Evolutionary conservation across 116 monocot genomes (phyloP).

Genomic region (Posidonia oceanica): DNA sequence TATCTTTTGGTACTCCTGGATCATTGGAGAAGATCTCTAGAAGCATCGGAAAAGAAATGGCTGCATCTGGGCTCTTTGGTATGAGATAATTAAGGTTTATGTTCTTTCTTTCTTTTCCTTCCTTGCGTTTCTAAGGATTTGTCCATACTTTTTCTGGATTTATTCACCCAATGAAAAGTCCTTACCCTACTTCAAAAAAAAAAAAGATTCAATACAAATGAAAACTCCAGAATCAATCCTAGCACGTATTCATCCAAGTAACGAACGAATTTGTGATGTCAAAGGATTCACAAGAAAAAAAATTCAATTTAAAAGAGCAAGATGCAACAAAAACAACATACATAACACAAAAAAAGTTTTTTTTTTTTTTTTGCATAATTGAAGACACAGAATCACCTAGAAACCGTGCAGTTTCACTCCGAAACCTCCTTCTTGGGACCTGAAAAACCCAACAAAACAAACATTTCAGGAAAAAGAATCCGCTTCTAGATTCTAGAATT

Average conservation of each 20-base stretch:
- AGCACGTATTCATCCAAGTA: too few relatives aligned
- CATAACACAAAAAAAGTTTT: neutral
- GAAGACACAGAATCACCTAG: neutral
- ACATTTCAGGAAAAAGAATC: neutral
- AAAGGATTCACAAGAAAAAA: neutral
- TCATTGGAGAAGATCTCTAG: too few relatives aligned
- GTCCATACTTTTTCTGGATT: too few relatives aligned
- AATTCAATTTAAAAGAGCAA: neutral
- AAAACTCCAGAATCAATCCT: neutral
- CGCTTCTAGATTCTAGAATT: neutral
- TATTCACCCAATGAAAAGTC: too few relatives aligned
- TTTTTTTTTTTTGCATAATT: neutral
- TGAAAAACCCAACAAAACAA: neutral
- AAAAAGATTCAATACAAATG: neutral
- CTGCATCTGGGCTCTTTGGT: too few relatives aligned
- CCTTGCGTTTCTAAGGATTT: too few relatives aligned
- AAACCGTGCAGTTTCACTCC: slow-evolving; percentile 5
- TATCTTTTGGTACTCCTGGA: too few relatives aligned
- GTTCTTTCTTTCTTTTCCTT: too few relatives aligned
- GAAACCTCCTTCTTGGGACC: slow-evolving; percentile 16
- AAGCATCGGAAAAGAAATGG: too few relatives aligned
- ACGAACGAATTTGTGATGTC: too few relatives aligned
- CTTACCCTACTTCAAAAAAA: too few relatives aligned
- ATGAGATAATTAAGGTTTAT: too few relatives aligned
- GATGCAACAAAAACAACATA: neutral